Evolutionary conservation across 2,329 filamentous ascomycete genomes (phyloP).

Genomic region (Verticillium tricorpus): DNA sequence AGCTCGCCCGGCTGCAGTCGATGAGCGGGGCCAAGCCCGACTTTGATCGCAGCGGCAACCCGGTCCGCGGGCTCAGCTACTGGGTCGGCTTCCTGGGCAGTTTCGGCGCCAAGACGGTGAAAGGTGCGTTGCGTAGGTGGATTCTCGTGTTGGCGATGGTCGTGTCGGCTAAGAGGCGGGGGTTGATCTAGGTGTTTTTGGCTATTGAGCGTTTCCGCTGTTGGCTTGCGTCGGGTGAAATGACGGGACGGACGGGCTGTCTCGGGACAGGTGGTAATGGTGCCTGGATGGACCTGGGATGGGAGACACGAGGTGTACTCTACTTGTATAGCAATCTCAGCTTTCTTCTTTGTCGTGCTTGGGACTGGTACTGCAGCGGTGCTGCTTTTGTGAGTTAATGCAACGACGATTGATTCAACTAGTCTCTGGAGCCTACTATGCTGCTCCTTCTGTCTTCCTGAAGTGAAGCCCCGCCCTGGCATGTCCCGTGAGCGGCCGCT

Average conservation of each 20-base stretch:
- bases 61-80: constrained; percentile 46
- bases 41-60: constrained; percentile 57
- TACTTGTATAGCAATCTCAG: constrained; percentile 4
- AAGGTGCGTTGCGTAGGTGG: constrained; percentile 51
- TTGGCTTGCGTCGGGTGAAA: not conserved
- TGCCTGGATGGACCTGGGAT: not conserved
- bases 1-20: constrained; percentile 39
- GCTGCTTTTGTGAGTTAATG: not conserved
- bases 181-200: constrained; percentile 20
- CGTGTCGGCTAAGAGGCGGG: constrained; percentile 26
- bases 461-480: too few species aligned
- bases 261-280: not conserved
- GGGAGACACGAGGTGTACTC: not conserved
- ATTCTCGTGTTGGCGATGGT: constrained; percentile 34
- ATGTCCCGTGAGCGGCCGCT: too few species aligned
- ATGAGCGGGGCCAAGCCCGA: constrained; percentile 45
- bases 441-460: too few species aligned
- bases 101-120: constrained; percentile 44
- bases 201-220: constrained; percentile 18
- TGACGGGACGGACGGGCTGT: not conserved
- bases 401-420: too few species aligned
- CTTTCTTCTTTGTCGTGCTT: not conserved
- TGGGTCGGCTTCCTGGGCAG: constrained; percentile 47
- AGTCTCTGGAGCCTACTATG: too few species aligned
- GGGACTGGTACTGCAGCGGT: not conserved